Conservation (phyloP, 306 rosid species). For the Spatholobus suberectus region DNA sequence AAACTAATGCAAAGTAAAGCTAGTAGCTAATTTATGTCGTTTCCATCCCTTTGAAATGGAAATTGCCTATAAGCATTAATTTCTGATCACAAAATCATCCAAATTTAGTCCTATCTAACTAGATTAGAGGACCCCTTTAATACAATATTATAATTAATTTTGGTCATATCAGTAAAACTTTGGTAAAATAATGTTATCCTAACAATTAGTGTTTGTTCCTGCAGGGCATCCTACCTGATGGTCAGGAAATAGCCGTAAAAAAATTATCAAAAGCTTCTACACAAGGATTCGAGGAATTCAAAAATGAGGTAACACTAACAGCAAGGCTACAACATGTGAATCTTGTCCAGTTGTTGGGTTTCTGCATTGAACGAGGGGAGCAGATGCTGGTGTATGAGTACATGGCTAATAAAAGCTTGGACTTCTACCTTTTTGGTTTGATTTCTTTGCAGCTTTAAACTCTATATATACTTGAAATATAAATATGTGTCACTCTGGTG, state of each 20-base stretch:
- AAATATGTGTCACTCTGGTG: no score
- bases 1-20: no score
- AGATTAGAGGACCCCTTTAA: no score
- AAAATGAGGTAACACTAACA: slow-evolving; percentile 55
- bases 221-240: slow-evolving; percentile 47
- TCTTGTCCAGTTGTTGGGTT: slow-evolving; percentile 51
- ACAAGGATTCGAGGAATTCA: slow-evolving; percentile 60
- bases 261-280: slow-evolving; percentile 53
- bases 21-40: no score
- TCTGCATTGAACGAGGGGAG: slow-evolving; percentile 46
- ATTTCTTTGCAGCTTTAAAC: not conserved
- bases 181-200: not conserved
- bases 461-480: no score
- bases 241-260: slow-evolving; percentile 55
- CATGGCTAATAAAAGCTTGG: slow-evolving; percentile 64
- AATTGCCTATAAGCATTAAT: no score
- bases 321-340: slow-evolving; percentile 64
- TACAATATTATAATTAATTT: no score
- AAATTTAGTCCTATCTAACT: no score
- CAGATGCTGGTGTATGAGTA: slow-evolving; percentile 56
- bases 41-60: no score
- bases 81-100: no score
- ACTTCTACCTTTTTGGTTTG: slow-evolving; percentile 52
- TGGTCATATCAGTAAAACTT: no score
- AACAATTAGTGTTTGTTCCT: not conserved